Evolutionary conservation across 441 rosid species (phyloP), one percentile per base, ranked within the genome.

Genomic region (Sinapis alba): DNA sequence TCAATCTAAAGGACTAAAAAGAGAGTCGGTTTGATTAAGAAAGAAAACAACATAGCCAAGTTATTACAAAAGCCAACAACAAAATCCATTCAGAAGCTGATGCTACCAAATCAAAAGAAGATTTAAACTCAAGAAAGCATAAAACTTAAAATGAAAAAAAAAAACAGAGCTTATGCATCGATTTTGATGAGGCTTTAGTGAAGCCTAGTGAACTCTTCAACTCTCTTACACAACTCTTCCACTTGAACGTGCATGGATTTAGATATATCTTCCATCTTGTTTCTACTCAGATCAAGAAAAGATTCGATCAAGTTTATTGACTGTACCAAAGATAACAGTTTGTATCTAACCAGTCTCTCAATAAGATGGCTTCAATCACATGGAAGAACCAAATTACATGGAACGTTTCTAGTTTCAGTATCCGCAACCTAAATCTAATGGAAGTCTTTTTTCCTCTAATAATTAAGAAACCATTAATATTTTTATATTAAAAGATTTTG

Each of bases 201-300:
- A 83, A 96, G 84, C 88, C 99, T 84, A 12, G 96, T 96, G 56
- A 96, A 86, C 74, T 96, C 99, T 70, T 93, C 98, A 41, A 96
- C 94, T 81, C 93, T 89, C 87, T 91, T 93, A 84, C 93, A 90
- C 27, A 96, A 85, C 75, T 93, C 98, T 81, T 96, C 98, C 78
- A 88, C 91, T 2, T 96, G 87, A 69, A 93, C 92, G 69, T 73
- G 51, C 89, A 89, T 80, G 21, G 88, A 51, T 82, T 83, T 90
- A 18, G 98, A 91, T 36, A 96, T 85, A 69, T 93, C 98, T 65
- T 93, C 98, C 99, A 96, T 93, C 74, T 86, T 80, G 54, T 72
- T 82, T 0, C 97, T 90, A 76, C n/a, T 32, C 38, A 32, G 10
- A 32, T 32, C 38, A 32, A 96, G 89, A 81, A 96, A 96, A 0